Conservation (phyloP, 495 filamentous ascomycete genomes). For the Penicillium verhagenii region DNA sequence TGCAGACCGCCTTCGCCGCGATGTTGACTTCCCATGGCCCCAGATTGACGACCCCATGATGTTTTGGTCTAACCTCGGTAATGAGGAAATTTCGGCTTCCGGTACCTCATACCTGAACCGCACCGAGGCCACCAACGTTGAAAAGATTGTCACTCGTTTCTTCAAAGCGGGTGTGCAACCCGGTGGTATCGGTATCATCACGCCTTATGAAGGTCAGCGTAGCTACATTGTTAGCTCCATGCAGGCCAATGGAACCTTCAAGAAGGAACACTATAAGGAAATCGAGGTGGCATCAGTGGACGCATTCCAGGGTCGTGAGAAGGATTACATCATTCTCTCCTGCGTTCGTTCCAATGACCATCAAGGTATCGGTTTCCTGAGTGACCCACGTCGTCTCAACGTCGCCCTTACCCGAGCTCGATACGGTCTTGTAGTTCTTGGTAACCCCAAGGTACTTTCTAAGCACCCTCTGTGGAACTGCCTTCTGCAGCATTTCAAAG, state of each 20-base stretch:
- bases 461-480: slow-evolving; percentile 99
- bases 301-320: slow-evolving; percentile 98
- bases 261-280: slow-evolving; percentile 98
- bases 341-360: slow-evolving; percentile 99
- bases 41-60: slow-evolving; percentile 95
- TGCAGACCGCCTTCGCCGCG: slow-evolving; percentile 79
- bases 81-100: slow-evolving; percentile 96
- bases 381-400: slow-evolving; percentile 95
- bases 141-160: slow-evolving; percentile 97
- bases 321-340: slow-evolving; percentile 97
- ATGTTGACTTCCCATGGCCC: slow-evolving; percentile 99
- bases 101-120: slow-evolving; percentile 98
- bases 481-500: slow-evolving; percentile 95
- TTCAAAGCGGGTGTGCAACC: slow-evolving; percentile 99
- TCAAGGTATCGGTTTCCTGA: slow-evolving; percentile 98
- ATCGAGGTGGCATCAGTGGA: slow-evolving; percentile 98
- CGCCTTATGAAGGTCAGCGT: slow-evolving; percentile 96
- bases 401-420: slow-evolving; percentile 98
- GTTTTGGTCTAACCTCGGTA: slow-evolving; percentile 99
- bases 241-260: slow-evolving; percentile 95
- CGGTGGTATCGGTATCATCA: slow-evolving; percentile 92
- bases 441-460: slow-evolving; percentile 95
- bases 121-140: slow-evolving; percentile 94
- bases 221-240: slow-evolving; percentile 99
- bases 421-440: slow-evolving; percentile 92